phyloP scores from a whole-genome alignment of 345 rosid species.

The Rhizophora mangle region DNA sequence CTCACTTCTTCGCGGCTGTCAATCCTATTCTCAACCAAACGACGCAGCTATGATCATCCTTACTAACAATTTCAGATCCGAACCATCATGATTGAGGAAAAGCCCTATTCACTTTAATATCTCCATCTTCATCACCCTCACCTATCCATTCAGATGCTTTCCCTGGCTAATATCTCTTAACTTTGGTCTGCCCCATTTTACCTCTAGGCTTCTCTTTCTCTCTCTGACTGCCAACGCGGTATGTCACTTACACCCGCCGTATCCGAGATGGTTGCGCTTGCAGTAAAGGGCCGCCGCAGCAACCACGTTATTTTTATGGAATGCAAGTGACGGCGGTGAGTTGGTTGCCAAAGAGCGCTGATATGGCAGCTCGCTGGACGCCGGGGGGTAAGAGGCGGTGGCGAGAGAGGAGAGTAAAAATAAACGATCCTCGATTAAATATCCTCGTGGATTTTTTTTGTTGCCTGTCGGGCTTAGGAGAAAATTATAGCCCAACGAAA shows the following conservation, averaged over 20 bases:
- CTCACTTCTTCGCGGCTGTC: conserved; percentile 67
- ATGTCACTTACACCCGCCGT: conserved; percentile 67
- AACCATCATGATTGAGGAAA: conserved; percentile 42
- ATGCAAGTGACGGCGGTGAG: too few species aligned
- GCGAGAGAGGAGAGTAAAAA: too few species aligned
- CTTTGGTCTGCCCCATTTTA: conserved; percentile 63
- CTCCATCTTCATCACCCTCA: conserved; percentile 58
- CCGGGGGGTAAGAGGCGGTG: too few species aligned
- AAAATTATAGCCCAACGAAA: too few species aligned
- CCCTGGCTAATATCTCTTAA: conserved; percentile 72
- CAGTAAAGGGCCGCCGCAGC: too few species aligned
- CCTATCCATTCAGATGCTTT: conserved; percentile 76
- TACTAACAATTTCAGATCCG: conserved; percentile 22
- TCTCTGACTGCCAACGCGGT: conserved; percentile 53
- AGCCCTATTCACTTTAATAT: conserved; percentile 47
- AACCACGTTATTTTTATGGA: too few species aligned
- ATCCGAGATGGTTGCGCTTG: conserved; percentile 45
- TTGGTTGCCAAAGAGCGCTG: too few species aligned
- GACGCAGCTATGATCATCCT: conserved; percentile 65
- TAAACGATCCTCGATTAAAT: too few species aligned
- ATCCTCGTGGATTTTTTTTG: too few species aligned
- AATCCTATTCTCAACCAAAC: conserved; percentile 51
- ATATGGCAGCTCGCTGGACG: too few species aligned
- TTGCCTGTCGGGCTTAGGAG: too few species aligned
- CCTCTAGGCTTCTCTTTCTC: conserved; percentile 49